Conservation (phyloP, 768 basidiomycete species). For the Ephemerocybe angulata region DNA sequence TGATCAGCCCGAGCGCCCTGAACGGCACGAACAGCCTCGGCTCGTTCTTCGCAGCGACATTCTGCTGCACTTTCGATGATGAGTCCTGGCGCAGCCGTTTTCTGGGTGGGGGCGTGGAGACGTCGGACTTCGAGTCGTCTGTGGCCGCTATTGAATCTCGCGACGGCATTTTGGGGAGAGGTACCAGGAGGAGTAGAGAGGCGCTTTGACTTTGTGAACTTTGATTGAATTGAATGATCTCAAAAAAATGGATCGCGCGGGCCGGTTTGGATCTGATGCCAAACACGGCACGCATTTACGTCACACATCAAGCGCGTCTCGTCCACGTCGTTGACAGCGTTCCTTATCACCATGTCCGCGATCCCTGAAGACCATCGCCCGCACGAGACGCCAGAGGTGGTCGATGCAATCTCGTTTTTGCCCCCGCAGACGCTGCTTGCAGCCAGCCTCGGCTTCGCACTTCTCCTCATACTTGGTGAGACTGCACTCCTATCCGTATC, state of each 20-base stretch:
- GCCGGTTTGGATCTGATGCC: neutral
- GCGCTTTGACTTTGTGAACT: neutral
- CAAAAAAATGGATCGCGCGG: constrained; percentile 3
- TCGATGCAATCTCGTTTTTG: constrained; percentile 31
- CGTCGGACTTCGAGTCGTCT: constrained; percentile 12
- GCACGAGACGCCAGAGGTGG: constrained; percentile 32
- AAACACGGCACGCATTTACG: constrained; percentile 5
- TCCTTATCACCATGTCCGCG: neutral
- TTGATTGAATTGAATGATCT: neutral
- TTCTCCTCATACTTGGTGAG: constrained; percentile 43
- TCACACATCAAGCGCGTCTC: neutral
- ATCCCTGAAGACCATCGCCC: constrained; percentile 16
- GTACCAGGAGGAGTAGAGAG: neutral
- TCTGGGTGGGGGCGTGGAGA: constrained; percentile 40
- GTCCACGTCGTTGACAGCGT: neutral
- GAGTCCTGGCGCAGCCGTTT: constrained; percentile 45
- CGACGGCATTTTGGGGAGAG: neutral
- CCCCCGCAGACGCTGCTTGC: constrained; percentile 37
- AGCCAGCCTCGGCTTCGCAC: constrained; percentile 41
- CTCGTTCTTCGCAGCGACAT: constrained; percentile 26
- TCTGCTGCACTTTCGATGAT: constrained; percentile 9
- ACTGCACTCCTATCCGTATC: neutral
- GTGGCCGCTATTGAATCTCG: neutral
- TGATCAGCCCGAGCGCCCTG: constrained; percentile 90
- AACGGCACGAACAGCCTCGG: constrained; percentile 85